Percentiles rank a stretch among this genome's conserved stretches.
Evolutionary conservation across 202 grass and related monocot genomes (phyloP).

Genomic region (Schoenoplectus triqueter): DNA sequence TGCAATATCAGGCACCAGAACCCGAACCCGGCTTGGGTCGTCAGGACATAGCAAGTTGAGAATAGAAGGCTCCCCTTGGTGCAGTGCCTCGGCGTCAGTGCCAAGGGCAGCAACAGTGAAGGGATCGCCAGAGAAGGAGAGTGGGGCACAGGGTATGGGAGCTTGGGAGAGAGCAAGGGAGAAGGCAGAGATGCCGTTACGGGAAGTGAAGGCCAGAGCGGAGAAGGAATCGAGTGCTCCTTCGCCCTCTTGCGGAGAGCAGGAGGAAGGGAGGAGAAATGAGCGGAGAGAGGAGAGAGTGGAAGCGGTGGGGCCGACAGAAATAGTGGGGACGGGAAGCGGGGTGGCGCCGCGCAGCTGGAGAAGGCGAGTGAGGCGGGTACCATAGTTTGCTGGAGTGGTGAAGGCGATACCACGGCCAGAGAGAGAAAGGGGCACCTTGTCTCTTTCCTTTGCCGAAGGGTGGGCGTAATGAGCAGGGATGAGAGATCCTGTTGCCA

Average conservation of each 20-base stretch:
- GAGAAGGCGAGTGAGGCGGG: conserved; percentile 55
- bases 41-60: conserved; percentile 51
- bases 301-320: conserved; percentile 51
- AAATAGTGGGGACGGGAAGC: conserved; percentile 66
- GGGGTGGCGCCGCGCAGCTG: conserved; percentile 56
- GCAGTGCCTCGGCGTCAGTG: conserved; percentile 65
- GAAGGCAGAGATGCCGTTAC: conserved; percentile 75
- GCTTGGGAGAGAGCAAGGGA: conserved; percentile 48
- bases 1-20: conserved; percentile 61
- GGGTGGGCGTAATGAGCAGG: neutral
- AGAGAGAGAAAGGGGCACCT: conserved; percentile 42
- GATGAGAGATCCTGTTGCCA: neutral
- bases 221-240: conserved; percentile 65
- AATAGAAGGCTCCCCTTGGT: conserved; percentile 47
- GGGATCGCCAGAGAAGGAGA: conserved; percentile 43
- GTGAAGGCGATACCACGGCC: conserved; percentile 77
- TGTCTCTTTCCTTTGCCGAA: neutral
- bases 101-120: conserved; percentile 73
- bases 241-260: neutral
- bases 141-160: neutral
- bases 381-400: conserved; percentile 59
- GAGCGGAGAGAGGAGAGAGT: conserved; percentile 51
- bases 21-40: conserved; percentile 31
- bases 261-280: conserved; percentile 42
- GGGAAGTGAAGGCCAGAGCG: conserved; percentile 79